Percentiles rank a stretch among this genome's conserved stretches.
phyloP scores from a whole-genome alignment of 257 asterid species.

The Handroanthus guayacan region DNA sequence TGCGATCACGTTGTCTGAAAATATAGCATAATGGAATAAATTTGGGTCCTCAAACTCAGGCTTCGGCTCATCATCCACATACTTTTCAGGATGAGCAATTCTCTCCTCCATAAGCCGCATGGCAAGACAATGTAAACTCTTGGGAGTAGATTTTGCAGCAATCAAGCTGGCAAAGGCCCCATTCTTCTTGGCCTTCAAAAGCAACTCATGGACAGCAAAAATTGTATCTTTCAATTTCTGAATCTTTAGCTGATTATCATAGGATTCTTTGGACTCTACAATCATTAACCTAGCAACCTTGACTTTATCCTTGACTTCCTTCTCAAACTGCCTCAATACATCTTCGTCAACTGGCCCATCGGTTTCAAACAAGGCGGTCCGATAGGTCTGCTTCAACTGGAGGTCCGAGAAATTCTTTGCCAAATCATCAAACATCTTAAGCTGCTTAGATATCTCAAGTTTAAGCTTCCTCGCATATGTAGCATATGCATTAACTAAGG shows the following conservation, averaged over 20 bases:
- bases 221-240: conserved; percentile 95
- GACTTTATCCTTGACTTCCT: conserved; percentile 95
- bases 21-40: conserved; percentile 85
- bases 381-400: conserved; percentile 68
- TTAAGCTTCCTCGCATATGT: conserved; percentile 93
- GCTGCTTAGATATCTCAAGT: conserved; percentile 85
- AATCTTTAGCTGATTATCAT: conserved; percentile 93
- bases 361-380: conserved; percentile 69
- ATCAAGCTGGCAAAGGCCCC: conserved; percentile 87
- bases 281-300: conserved; percentile 89
- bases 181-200: conserved; percentile 87
- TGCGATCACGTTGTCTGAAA: conserved; percentile 93
- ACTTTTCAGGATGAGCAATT: conserved; percentile 91
- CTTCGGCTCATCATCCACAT: conserved; percentile 72
- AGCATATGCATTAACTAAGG: conserved; percentile 86
- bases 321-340: conserved; percentile 89
- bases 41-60: conserved; percentile 90
- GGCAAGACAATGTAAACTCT: conserved; percentile 97
- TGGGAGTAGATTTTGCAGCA: conserved; percentile 94
- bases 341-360: conserved; percentile 90
- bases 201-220: conserved; percentile 91
- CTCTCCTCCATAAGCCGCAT: conserved; percentile 98
- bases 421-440: conserved; percentile 86
- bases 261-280: conserved; percentile 85
- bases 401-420: conserved; percentile 78